Evolutionary conservation across 202 grass and related monocot genomes (phyloP), one percentile per base, ranked within the genome.

Genomic region (Panicum hallii): DNA sequence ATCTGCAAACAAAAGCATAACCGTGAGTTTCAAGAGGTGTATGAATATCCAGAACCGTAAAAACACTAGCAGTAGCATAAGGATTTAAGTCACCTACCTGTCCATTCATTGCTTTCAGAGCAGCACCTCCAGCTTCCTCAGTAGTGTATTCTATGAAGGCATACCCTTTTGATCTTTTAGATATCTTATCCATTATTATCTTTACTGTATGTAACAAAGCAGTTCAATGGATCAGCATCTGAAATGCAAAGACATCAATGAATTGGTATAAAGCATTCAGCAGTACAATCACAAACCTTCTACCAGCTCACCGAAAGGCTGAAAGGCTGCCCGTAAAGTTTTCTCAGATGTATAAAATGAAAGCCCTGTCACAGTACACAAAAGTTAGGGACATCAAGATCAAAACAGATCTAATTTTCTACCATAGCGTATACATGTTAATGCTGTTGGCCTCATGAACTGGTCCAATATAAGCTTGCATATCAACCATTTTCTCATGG

Each of bases 181-280:
- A 99, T 90, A 99, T 99, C 79, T 79, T 94, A 82, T 99, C 93
- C 90, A 94, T 97, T 91, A 99, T 96, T 82, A 99, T 93, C 90
- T 99, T 91, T 7, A 94, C 91, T 97, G 83, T 80, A 82, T 66
- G n/a, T 72, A 55, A 55, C 9, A 79, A 63, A 67, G 8, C 42
- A 88, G 70, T 70, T 79, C 14, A 46, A 23, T 49, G 11, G 15
- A 22, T 77, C 41, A 80, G 20, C 54, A 87, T 79, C 34, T 62
- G 42, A 80, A 70, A 66, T 14, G 1, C 72, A 86, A 48, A 76
- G 20, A 83, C 5, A 46, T 75, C 30, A 90, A 81, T 83, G 50
- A 17, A 70, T 63, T 56, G 54, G 34, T 23, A 57, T 42, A 80
- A 63, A 70, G 32, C 19, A 64, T 76, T 83, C 67, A 81, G 58